phyloP scores from a whole-genome alignment of 345 rosid genomes.

The Pistacia atlantica region DNA sequence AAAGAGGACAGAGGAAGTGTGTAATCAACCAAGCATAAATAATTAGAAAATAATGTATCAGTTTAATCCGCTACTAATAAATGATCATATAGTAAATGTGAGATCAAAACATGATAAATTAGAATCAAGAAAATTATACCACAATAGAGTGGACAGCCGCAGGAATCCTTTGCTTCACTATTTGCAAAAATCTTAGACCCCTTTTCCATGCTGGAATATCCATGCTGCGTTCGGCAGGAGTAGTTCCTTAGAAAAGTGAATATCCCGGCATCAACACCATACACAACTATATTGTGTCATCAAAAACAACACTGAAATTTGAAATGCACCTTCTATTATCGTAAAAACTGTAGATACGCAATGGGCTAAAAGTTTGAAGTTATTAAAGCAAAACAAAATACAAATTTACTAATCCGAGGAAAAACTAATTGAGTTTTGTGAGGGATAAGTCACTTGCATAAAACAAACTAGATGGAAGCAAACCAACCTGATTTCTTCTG shows the following conservation, averaged over 20 bases:
- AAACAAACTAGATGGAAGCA: slow-evolving; percentile 24
- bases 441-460: slow-evolving; percentile 4
- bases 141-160: slow-evolving; percentile 90
- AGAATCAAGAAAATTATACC: slow-evolving; percentile 50
- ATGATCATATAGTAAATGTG: neutral
- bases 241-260: slow-evolving; percentile 98
- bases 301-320: slow-evolving; percentile 17
- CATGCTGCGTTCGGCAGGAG: slow-evolving; percentile 99
- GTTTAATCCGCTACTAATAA: neutral
- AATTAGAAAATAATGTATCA: neutral
- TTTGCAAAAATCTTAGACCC: slow-evolving; percentile 78
- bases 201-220: slow-evolving; percentile 92
- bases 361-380: slow-evolving; percentile 3
- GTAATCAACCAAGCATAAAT: neutral
- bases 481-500: slow-evolving; percentile 91
- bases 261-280: slow-evolving; percentile 89
- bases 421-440: neutral
- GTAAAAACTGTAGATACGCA: neutral
- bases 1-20: neutral
- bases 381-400: neutral
- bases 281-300: slow-evolving; percentile 34
- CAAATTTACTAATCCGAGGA: neutral
- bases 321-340: neutral
- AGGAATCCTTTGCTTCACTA: slow-evolving; percentile 65
- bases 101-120: neutral